phyloP scores from a whole-genome alignment of 495 filamentous ascomycete species.

The Tuber melanosporum region DNA sequence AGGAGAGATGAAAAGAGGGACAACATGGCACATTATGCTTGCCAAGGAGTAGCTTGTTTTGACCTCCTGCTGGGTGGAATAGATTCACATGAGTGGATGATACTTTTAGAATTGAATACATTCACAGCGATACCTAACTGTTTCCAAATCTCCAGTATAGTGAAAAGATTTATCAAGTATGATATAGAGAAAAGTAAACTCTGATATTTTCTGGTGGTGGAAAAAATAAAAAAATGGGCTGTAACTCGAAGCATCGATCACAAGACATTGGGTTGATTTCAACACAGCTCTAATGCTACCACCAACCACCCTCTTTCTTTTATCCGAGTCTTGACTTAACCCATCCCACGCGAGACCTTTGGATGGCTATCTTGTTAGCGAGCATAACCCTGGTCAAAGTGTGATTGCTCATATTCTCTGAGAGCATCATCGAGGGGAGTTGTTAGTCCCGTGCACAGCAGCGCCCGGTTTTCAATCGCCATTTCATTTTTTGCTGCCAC shows the following conservation, averaged over 20 bases:
- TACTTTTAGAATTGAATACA: background rate
- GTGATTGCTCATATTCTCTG: constrained; percentile 2
- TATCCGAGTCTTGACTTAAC: background rate
- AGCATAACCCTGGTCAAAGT: background rate
- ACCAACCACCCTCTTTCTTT: background rate
- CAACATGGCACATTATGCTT: background rate
- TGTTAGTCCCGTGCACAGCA: background rate
- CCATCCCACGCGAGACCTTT: background rate
- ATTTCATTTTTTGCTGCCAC: background rate
- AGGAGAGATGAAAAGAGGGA: background rate
- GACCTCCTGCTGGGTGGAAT: background rate
- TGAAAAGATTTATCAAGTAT: background rate
- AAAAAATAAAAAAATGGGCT: background rate
- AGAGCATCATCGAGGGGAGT: background rate
- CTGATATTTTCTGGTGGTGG: background rate
- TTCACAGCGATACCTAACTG: background rate
- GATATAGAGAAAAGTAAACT: background rate
- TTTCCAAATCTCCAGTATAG: background rate
- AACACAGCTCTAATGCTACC: background rate
- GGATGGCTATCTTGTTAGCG: background rate
- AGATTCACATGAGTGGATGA: background rate
- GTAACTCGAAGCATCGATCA: background rate
- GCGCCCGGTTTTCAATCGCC: background rate
- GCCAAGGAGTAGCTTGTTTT: background rate
- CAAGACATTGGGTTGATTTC: background rate